Evolutionary conservation across 371 early-diverging fungal genomes (phyloP).

Genomic region (Chytridium lagenaria): DNA sequence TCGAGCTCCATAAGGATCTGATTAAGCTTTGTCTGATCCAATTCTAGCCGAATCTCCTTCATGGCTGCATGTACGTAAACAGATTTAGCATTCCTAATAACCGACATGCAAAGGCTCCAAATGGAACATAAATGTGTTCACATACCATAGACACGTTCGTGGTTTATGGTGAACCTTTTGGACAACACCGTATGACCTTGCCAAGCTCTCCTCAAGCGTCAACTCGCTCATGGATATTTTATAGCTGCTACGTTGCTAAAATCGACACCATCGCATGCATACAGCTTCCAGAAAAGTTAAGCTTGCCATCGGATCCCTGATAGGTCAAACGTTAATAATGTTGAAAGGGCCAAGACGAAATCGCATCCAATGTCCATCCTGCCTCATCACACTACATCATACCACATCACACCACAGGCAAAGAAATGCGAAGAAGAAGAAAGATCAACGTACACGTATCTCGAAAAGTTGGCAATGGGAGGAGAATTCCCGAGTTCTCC

Average conservation of each 20-base stretch:
- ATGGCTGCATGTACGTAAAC: constrained; percentile 41
- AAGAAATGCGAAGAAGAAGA: no score
- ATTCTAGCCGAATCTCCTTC: constrained; percentile 90
- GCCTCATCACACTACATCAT: no score
- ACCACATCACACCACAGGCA: no score
- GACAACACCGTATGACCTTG: constrained; percentile 90
- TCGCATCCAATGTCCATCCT: no score
- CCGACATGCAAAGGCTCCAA: neutral
- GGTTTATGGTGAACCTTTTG: constrained; percentile 83
- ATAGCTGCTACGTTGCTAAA: constrained; percentile 85
- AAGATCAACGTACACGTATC: constrained; percentile 35
- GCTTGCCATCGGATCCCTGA: constrained; percentile 85
- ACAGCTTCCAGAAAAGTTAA: constrained; percentile 92
- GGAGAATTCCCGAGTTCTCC: constrained; percentile 29
- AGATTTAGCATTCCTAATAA: neutral
- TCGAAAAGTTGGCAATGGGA: constrained; percentile 40
- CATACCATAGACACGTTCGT: constrained; percentile 92
- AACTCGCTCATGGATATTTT: constrained; percentile 89
- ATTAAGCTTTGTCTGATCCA: constrained; percentile 84
- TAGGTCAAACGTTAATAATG: neutral
- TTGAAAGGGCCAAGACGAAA: neutral
- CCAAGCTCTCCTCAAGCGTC: constrained; percentile 76
- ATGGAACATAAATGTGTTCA: neutral
- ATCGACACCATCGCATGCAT: constrained; percentile 89
- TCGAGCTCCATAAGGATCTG: constrained; percentile 93